A percentile compares a stretch with the other conserved stretches of the same genome.
Conservation (phyloP, 495 filamentous ascomycete species). For the Penicillium silybi region DNA sequence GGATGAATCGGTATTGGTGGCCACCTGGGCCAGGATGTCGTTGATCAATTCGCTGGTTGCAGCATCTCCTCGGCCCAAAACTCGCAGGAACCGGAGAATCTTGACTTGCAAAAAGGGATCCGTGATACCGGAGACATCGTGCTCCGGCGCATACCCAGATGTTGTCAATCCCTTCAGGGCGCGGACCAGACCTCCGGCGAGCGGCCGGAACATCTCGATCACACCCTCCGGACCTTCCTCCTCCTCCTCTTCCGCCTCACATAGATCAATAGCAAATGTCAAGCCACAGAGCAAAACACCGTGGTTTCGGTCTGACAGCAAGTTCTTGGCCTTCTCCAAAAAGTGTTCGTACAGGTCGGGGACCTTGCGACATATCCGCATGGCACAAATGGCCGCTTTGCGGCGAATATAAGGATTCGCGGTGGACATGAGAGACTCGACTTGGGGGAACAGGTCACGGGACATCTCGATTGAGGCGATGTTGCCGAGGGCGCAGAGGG, state of each 20-base stretch:
- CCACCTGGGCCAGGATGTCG: slow-evolving; percentile 96
- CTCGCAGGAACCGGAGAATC: slow-evolving; percentile 79
- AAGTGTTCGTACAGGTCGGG: slow-evolving; percentile 97
- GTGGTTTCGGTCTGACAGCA: slow-evolving; percentile 91
- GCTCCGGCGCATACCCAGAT: slow-evolving; percentile 95
- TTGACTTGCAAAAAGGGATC: slow-evolving; percentile 99
- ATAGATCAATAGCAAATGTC: slow-evolving; percentile 87
- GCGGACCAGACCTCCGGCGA: slow-evolving; percentile 75
- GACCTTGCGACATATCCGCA: slow-evolving; percentile 97
- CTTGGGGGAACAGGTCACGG: slow-evolving; percentile 92
- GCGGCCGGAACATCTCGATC: slow-evolving; percentile 82
- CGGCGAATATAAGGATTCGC: slow-evolving; percentile 95
- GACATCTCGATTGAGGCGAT: slow-evolving; percentile 98
- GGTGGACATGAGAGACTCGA: slow-evolving; percentile 84
- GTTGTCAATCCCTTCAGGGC: slow-evolving; percentile 86
- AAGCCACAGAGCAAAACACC: slow-evolving; percentile 90
- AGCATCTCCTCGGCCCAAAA: slow-evolving; percentile 80
- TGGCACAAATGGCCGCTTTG: slow-evolving; percentile 98
- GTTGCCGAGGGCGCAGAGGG: slow-evolving; percentile 91
- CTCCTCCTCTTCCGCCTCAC: slow-evolving; percentile 84
- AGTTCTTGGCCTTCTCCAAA: slow-evolving; percentile 81
- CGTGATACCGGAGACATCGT: slow-evolving; percentile 96
- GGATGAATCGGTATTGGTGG: slow-evolving; percentile 95
- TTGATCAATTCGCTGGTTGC: slow-evolving; percentile 96
- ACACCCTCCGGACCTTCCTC: slow-evolving; percentile 82